Percentiles rank a stretch among this genome's conserved stretches.
phyloP scores from a whole-genome alignment of 2,329 filamentous ascomycete genomes.

The Neopestalotiopsis sp. region DNA sequence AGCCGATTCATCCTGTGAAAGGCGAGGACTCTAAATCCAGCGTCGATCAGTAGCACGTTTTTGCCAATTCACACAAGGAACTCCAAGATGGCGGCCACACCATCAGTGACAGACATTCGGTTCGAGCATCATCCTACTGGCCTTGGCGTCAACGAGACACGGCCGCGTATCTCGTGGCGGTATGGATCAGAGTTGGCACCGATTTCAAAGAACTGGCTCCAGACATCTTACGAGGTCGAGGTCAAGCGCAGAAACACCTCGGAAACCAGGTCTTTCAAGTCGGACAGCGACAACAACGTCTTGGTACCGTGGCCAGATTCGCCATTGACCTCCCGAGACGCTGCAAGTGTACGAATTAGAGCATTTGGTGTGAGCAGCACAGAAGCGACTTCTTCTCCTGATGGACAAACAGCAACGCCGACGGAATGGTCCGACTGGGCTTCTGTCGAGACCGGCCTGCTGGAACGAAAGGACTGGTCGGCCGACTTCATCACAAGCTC shows the following conservation, averaged over 20 bases:
- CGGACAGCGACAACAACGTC: background rate
- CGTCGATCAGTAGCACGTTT: background rate
- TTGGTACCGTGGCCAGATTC: slow-evolving; percentile 10
- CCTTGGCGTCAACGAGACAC: background rate
- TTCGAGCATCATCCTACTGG: slow-evolving; percentile 17
- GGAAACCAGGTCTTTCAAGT: background rate
- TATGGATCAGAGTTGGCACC: background rate
- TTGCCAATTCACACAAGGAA: background rate
- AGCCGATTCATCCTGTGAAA: background rate
- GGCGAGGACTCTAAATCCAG: background rate
- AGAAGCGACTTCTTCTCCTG: background rate
- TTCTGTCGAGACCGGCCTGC: slow-evolving; percentile 12
- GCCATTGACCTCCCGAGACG: slow-evolving; percentile 9
- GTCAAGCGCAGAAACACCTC: background rate
- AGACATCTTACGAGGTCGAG: slow-evolving; percentile 10
- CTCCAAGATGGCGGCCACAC: background rate
- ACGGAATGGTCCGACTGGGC: slow-evolving; percentile 13
- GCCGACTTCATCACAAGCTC: slow-evolving; percentile 12
- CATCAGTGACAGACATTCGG: slow-evolving; percentile 1
- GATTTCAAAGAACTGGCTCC: background rate
- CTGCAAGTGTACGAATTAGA: slow-evolving; percentile 2
- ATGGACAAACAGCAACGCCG: background rate
- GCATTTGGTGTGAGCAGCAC: background rate
- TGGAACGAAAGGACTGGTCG: slow-evolving; percentile 3
- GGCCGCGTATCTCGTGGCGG: slow-evolving; percentile 14